phyloP scores from a whole-genome alignment of 176 grass and related monocot species.

The Eleusine indica region DNA sequence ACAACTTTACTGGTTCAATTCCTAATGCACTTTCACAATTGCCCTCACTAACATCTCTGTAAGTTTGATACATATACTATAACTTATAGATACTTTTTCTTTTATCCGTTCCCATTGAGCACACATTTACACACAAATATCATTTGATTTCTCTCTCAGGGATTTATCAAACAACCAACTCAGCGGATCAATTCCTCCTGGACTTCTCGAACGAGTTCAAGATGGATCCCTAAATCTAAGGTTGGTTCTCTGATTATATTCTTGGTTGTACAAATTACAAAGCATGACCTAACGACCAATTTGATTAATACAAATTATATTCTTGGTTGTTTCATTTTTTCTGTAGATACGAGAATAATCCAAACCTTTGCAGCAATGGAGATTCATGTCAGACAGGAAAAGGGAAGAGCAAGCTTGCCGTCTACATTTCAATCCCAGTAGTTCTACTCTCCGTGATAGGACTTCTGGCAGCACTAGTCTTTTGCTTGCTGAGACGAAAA shows the following conservation, averaged over 20 bases:
- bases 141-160: constrained; percentile 8
- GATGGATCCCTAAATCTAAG: constrained; percentile 48
- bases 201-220: constrained; percentile 44
- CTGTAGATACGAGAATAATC: constrained; percentile 44
- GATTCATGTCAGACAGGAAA: constrained; percentile 24
- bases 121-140: neutral
- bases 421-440: constrained; percentile 36
- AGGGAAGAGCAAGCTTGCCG: constrained; percentile 36
- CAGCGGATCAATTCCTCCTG: constrained; percentile 50
- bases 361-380: constrained; percentile 34
- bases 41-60: constrained; percentile 46
- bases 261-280: too few species aligned
- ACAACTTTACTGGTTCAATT: constrained; percentile 52
- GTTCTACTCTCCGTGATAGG: constrained; percentile 21
- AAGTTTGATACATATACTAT: constrained; percentile 21
- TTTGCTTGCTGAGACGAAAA: constrained; percentile 15
- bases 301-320: neutral
- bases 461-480: neutral
- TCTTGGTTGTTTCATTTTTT: neutral
- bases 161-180: constrained; percentile 60
- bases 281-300: neutral
- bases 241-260: neutral
- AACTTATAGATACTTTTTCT: too few species aligned
- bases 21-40: constrained; percentile 48
- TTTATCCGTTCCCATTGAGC: too few species aligned